Conservation (phyloP, 495 filamentous ascomycete species). For the Trichoderma asperelloides region DNA sequence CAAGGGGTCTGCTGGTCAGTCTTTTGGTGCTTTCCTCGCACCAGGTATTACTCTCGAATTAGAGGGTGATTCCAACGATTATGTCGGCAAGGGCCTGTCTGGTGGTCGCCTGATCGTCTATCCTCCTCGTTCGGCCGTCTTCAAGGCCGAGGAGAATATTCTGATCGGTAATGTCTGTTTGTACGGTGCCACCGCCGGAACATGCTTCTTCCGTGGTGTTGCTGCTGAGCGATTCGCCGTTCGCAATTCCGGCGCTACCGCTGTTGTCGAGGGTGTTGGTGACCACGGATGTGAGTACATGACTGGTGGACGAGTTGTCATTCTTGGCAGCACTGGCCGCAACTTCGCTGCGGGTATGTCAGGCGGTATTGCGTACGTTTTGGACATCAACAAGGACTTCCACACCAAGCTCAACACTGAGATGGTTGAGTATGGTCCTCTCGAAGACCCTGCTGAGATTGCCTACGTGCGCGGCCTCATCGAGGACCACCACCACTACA, state of each 20-base stretch:
- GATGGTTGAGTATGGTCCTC: constrained; percentile 88
- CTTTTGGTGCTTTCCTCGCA: constrained; percentile 92
- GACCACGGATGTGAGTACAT: constrained; percentile 99
- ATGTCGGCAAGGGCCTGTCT: constrained; percentile 95
- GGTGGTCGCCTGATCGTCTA: constrained; percentile 95
- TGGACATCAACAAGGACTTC: constrained; percentile 91
- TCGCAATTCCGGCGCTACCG: constrained; percentile 93
- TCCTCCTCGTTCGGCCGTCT: constrained; percentile 84
- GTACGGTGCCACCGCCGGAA: constrained; percentile 89
- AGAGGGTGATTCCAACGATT: constrained; percentile 96
- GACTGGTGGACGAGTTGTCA: constrained; percentile 90
- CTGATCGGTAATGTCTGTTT: constrained; percentile 95
- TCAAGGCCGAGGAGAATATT: constrained; percentile 97
- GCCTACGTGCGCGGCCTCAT: constrained; percentile 89
- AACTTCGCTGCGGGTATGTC: constrained; percentile 99
- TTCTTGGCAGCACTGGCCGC: constrained; percentile 88
- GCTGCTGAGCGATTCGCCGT: constrained; percentile 98
- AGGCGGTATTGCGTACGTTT: constrained; percentile 93
- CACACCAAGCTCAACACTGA: constrained; percentile 92
- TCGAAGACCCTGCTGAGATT: constrained; percentile 88
- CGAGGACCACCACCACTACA: constrained; percentile 99
- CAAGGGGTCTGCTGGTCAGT: constrained; percentile 97
- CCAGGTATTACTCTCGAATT: constrained; percentile 94
- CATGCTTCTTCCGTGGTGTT: constrained; percentile 95
- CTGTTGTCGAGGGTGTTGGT: constrained; percentile 94